Evolutionary conservation across 257 asterid species (phyloP).

Genomic region (Jasminum sambac): DNA sequence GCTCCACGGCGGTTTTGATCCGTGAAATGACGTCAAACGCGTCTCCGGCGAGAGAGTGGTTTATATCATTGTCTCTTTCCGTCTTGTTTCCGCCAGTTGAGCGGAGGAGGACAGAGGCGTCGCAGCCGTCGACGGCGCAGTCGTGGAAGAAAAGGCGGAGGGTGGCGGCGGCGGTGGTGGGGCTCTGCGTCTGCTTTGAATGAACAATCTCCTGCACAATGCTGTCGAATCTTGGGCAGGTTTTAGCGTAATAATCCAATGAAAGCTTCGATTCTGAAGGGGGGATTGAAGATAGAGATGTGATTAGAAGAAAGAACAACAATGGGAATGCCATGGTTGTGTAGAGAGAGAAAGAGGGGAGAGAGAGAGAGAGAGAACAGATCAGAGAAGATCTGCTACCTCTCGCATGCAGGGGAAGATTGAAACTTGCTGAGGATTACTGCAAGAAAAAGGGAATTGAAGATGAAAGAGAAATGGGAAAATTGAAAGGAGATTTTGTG

Average conservation of each 20-base stretch:
- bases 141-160: slow-evolving; percentile 97
- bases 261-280: neutral
- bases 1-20: slow-evolving; percentile 85
- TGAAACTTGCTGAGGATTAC: neutral
- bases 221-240: slow-evolving; percentile 70
- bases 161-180: slow-evolving; percentile 94
- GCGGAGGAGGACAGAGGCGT: slow-evolving; percentile 79
- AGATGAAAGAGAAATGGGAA: neutral
- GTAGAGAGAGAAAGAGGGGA: neutral
- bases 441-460: neutral
- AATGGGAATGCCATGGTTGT: neutral
- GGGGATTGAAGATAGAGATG: neutral
- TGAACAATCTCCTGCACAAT: slow-evolving; percentile 59
- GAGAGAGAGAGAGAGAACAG: slow-evolving; percentile 6
- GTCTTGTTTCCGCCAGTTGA: slow-evolving; percentile 69
- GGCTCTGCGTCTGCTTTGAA: slow-evolving; percentile 81
- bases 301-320: neutral
- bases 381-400: slow-evolving; percentile 3
- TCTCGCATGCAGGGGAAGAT: slow-evolving; percentile 3
- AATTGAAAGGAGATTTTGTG: neutral
- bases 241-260: slow-evolving; percentile 39
- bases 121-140: slow-evolving; percentile 82
- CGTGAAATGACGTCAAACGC: slow-evolving; percentile 86
- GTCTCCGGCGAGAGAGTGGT: slow-evolving; percentile 94
- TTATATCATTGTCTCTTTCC: slow-evolving; percentile 89